Conservation (phyloP, 495 filamentous ascomycete genomes). For the Trichocladium uniseriatum region DNA sequence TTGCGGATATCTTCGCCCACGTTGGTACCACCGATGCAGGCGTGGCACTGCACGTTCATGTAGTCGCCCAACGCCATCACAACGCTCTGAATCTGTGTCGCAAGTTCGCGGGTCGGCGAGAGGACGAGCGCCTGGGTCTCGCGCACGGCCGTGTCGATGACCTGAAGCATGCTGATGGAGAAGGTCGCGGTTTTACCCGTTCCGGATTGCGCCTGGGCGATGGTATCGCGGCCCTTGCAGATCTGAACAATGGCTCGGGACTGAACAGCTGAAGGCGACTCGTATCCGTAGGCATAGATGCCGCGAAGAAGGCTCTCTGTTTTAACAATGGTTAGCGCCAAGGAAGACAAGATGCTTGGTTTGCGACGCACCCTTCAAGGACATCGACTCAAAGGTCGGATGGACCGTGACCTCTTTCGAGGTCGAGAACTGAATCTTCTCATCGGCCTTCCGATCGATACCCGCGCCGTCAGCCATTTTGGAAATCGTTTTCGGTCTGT, state of each 20-base stretch:
- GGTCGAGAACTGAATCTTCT: conserved; percentile 95
- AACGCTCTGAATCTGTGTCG: conserved; percentile 98
- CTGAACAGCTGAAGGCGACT: conserved; percentile 94
- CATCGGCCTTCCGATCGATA: conserved; percentile 89
- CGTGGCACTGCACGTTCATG: conserved; percentile 99
- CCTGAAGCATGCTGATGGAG: conserved; percentile 96
- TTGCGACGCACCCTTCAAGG: conserved; percentile 52
- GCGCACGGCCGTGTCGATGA: conserved; percentile 89
- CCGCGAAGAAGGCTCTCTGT: conserved; percentile 85
- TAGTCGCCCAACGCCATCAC: conserved; percentile 97
- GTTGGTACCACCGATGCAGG: conserved; percentile 97
- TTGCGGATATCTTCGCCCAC: conserved; percentile 96
- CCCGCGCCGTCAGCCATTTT: conserved; percentile 70
- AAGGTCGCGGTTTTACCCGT: conserved; percentile 99
- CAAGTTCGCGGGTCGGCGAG: conserved; percentile 93
- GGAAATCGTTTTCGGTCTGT: not conserved
- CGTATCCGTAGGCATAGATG: conserved; percentile 97
- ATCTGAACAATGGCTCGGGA: conserved; percentile 97
- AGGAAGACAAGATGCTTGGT: not conserved
- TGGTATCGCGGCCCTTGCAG: conserved; percentile 96
- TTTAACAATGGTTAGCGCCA: not conserved
- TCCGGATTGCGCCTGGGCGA: conserved; percentile 98
- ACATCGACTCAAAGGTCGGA: conserved; percentile 49
- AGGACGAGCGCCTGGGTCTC: conserved; percentile 93
- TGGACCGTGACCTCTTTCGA: conserved; percentile 93